Evolutionary conservation across 257 asterid species (phyloP).

Genomic region (Solanum raphanifolium): DNA sequence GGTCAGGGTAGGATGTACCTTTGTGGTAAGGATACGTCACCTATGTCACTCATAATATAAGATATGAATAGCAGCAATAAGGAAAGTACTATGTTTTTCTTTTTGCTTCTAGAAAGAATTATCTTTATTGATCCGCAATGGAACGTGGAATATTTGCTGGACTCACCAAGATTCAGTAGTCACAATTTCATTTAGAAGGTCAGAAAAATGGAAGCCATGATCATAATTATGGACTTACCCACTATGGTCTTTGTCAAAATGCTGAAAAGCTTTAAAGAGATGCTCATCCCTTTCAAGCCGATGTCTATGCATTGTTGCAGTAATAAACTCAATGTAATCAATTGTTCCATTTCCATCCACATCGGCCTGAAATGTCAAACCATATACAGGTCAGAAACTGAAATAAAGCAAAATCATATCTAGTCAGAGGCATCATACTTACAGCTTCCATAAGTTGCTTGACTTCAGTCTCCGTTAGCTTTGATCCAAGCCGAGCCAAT

Average conservation of each 20-base stretch:
- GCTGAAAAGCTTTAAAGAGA: slow-evolving; percentile 66
- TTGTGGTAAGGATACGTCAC: background rate
- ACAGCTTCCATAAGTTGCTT: slow-evolving; percentile 94
- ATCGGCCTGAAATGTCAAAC: slow-evolving; percentile 53
- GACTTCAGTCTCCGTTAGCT: slow-evolving; percentile 68
- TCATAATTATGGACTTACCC: slow-evolving; percentile 49
- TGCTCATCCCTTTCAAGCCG: slow-evolving; percentile 86
- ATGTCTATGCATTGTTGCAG: slow-evolving; percentile 96
- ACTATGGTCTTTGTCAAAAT: slow-evolving; percentile 76
- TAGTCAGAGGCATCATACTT: slow-evolving; percentile 12
- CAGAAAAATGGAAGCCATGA: background rate
- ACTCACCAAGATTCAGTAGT: background rate
- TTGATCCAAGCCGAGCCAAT: slow-evolving; percentile 80
- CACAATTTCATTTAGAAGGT: background rate
- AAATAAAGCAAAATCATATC: background rate
- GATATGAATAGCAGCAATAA: background rate
- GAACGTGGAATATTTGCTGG: background rate
- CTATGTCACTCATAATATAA: background rate
- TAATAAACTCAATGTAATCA: slow-evolving; percentile 81
- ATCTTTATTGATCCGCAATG: background rate
- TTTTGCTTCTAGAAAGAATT: background rate
- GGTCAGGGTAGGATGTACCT: background rate
- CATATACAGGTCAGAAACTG: background rate
- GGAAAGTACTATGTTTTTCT: background rate
- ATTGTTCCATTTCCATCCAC: slow-evolving; percentile 94